Percentiles rank a stretch among this genome's conserved stretches.
These are phyloP conservation scores for Fusarium ambrosium DNA, from an alignment of 2,329 filamentous ascomycete genomes.

Conservation along the genomic window DNA sequence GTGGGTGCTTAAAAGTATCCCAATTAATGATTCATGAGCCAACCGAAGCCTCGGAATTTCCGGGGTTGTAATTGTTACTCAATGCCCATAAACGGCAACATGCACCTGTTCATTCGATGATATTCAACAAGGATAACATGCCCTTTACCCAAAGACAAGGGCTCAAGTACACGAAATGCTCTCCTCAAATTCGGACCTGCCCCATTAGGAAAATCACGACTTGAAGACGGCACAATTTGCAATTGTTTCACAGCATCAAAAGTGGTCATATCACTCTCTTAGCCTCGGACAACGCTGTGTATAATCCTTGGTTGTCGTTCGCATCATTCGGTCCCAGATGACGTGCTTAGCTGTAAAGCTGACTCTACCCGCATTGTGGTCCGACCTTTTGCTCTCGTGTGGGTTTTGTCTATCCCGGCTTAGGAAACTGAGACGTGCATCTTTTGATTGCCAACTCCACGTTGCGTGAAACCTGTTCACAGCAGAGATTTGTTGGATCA, in stretches of 20 bases:
- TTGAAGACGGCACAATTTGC: not conserved
- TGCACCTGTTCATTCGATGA: not conserved
- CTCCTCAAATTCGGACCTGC: not conserved
- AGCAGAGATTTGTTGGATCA: not conserved
- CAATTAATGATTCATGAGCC: not conserved
- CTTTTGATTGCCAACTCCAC: slow-evolving; percentile 1
- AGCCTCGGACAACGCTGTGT: not conserved
- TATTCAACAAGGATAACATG: not conserved
- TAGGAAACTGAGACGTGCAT: slow-evolving; percentile 10
- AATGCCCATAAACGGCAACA: not conserved
- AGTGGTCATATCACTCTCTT: not conserved
- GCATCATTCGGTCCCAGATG: slow-evolving; percentile 2
- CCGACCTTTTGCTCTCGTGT: not conserved
- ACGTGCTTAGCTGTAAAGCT: slow-evolving; percentile 7
- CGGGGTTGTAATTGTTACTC: not conserved
- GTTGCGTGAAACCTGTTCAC: not conserved
- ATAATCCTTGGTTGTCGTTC: not conserved
- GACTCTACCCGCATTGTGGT: not conserved
- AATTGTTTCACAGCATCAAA: not conserved
- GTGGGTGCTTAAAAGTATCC: not conserved
- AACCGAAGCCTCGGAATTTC: not conserved
- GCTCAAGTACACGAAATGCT: not conserved
- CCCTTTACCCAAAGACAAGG: not conserved
- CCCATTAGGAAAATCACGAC: slow-evolving; percentile 6
- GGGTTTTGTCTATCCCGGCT: slow-evolving; percentile 10